Evolutionary conservation across 495 filamentous ascomycete species (phyloP).

Genomic region (Neurospora pannonica): DNA sequence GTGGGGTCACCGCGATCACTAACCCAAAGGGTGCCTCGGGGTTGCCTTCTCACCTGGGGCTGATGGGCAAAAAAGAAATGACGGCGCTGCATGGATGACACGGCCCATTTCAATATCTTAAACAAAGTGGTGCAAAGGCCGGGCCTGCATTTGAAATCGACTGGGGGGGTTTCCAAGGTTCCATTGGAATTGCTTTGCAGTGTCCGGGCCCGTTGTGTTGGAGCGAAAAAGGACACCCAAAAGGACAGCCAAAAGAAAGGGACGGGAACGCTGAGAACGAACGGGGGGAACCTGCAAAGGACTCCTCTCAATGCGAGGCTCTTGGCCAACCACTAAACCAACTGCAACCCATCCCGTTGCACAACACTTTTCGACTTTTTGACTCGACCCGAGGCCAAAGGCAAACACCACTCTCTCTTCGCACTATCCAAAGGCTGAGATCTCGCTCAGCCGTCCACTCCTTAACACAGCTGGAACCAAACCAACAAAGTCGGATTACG

Average conservation of each 20-base stretch:
- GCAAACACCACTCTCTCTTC: not conserved
- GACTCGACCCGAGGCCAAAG: not conserved
- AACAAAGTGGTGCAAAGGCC: not conserved
- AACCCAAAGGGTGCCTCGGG: not conserved
- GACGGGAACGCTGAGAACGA: not conserved
- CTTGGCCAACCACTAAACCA: not conserved
- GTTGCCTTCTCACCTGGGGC: not conserved
- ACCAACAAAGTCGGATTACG: not conserved
- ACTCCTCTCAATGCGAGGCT: not conserved
- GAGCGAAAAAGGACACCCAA: not conserved
- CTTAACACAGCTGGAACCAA: not conserved
- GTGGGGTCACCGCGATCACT: not conserved
- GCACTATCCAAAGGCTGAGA: not conserved
- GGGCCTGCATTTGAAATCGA: not conserved
- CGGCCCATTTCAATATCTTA: not conserved
- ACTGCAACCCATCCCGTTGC: not conserved
- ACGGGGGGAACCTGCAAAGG: not conserved
- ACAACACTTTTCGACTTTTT: not conserved
- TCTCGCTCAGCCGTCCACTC: not conserved
- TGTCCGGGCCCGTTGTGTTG: not conserved
- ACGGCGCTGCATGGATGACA: not conserved
- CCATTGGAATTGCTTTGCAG: not conserved
- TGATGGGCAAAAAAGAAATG: not conserved
- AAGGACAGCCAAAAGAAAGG: not conserved
- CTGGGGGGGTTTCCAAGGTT: not conserved